Evolutionary conservation across 2,329 filamentous ascomycete species (phyloP), one percentile per base, ranked within the genome.

Genomic region (Verruconis gallopava): DNA sequence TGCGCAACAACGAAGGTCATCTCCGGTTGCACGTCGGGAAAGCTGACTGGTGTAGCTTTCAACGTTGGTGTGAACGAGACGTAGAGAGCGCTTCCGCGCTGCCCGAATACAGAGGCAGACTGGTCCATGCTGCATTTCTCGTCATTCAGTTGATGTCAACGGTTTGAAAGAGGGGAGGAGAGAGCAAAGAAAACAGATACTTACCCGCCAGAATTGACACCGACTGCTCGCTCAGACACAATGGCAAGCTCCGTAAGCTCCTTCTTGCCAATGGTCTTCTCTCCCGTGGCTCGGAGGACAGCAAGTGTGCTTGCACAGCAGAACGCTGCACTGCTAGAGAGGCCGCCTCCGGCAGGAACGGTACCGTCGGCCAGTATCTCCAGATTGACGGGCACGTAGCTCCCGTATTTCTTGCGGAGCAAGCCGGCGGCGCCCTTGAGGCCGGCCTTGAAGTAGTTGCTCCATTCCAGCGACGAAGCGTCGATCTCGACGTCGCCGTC

Each of bases 371-470:
- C 80, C 41, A 96, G 67, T 40, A 96, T 74, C 51, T 93, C 77
- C 79, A 98, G 85, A 53, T 82, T 81, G 38, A 73, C 72, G 2
- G 85, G 80, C 34, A 68, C 69, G 55, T 85, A 81, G 37, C 63
- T 64, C 22, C 74, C 73, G 21, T 71, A 56, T 62, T 78, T 75
- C 56, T 70, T 64, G 38, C 76, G 72, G 49, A 98, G 66, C 45
- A 93, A 69, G 52, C 83, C 75, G 43, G 94, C 64, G 1, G 89
- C 89, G 21, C 88, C 91, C 25, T 76, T 70, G 38, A 96, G 68
- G 0, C 91, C 91, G 42, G 85, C 84, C 66, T 91, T 93, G 75
- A 98, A 96, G 70, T 98, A 98, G 60, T 96, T 98, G 44, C 85
- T 83, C 91, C 91, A 98, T 64, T 95, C 86, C 50, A 93, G 82